A percentile compares a stretch with the other conserved stretches of the same genome.
phyloP scores from a whole-genome alignment of 108 stramenopile genomes.

The Nitzschia palea region DNA sequence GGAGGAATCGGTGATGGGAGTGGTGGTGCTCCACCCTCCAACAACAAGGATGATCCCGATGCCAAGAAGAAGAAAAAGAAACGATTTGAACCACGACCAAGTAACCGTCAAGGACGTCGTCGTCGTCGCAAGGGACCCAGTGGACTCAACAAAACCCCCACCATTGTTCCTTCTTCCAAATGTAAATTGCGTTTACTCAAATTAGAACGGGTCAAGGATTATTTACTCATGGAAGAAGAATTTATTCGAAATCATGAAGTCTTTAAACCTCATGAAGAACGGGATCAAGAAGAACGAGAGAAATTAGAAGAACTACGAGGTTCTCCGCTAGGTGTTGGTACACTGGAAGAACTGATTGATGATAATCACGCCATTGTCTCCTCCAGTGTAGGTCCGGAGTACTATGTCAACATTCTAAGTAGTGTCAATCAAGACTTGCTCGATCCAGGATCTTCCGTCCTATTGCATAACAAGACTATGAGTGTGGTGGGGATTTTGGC shows the following conservation, averaged over 20 bases:
- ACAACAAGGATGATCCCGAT: slow-evolving; percentile 57
- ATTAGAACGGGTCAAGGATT: slow-evolving; percentile 98
- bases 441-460: slow-evolving; percentile 96
- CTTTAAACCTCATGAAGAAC: slow-evolving; percentile 95
- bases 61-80: slow-evolving; percentile 94
- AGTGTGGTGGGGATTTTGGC: slow-evolving; percentile 96
- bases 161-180: slow-evolving; percentile 93
- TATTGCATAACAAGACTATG: slow-evolving; percentile 98
- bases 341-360: slow-evolving; percentile 99
- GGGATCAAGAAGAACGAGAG: slow-evolving; percentile 94
- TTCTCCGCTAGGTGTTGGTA: slow-evolving; percentile 93
- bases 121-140: slow-evolving; percentile 93
- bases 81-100: slow-evolving; percentile 92
- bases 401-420: slow-evolving; percentile 97
- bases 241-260: slow-evolving; percentile 99
- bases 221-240: slow-evolving; percentile 97
- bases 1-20: slow-evolving; percentile 73
- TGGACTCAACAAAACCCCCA: slow-evolving; percentile 75
- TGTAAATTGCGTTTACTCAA: slow-evolving; percentile 98
- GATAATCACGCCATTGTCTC: slow-evolving; percentile 99
- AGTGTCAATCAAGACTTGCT: slow-evolving; percentile 98
- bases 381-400: slow-evolving; percentile 95
- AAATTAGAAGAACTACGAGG: slow-evolving; percentile 99
- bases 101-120: slow-evolving; percentile 82
- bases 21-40: slow-evolving; percentile 47